Conservation (phyloP, 1,139 yeast species). For the Magnusiomyces suaveolens region DNA sequence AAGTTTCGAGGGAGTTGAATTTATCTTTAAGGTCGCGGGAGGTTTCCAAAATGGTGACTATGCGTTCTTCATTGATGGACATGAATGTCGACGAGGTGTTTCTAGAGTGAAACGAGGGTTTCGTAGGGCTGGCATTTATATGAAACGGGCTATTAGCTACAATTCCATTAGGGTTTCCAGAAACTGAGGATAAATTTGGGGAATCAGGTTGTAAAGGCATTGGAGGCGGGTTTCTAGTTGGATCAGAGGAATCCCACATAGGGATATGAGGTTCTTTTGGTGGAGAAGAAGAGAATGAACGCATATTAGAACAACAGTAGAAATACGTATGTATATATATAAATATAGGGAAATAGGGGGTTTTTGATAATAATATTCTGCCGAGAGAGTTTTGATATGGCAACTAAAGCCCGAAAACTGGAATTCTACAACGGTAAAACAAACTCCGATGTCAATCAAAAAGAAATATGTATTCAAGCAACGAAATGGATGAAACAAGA, state of each 20-base stretch:
- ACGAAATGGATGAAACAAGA: no score
- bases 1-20: neutral
- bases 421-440: no score
- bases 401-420: no score
- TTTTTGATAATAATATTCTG: no score
- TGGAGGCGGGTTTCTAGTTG: conserved; percentile 34
- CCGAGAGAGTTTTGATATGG: no score
- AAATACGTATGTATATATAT: no score
- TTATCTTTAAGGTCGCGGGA: conserved; percentile 26
- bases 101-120: conserved; percentile 24
- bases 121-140: conserved; percentile 17
- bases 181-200: conserved; percentile 23
- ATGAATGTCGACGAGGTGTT: conserved; percentile 16
- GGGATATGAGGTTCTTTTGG: conserved; percentile 10
- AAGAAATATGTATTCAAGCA: no score
- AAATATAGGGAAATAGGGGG: no score
- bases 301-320: no score
- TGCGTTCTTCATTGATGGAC: conserved; percentile 28
- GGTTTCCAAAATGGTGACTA: conserved; percentile 26
- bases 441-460: no score
- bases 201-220: conserved; percentile 32
- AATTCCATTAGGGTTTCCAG: conserved; percentile 18
- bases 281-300: neutral
- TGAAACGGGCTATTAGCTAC: conserved; percentile 16
- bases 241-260: conserved; percentile 34